Evolutionary conservation across 129 eudicot genomes (phyloP).

Genomic region (Deinandra increscens): DNA sequence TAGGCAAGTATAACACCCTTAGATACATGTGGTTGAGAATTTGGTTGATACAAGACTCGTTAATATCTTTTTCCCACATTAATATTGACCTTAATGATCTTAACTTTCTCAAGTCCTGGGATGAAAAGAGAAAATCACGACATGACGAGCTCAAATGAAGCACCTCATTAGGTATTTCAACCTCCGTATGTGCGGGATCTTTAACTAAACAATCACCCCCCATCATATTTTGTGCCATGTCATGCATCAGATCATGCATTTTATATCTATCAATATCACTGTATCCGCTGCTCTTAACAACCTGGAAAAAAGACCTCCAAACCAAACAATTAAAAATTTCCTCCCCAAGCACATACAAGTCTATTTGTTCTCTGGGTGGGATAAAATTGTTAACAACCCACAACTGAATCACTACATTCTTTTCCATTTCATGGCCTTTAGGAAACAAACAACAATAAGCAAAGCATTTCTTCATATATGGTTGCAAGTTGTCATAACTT

Average conservation of each 20-base stretch:
- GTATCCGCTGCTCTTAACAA: neutral
- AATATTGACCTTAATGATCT: no score
- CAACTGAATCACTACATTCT: neutral
- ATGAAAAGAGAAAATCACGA: neutral
- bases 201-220: neutral
- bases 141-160: slow-evolving; percentile 21
- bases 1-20: no score
- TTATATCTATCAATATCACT: neutral
- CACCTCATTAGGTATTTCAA: slow-evolving; percentile 8
- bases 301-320: slow-evolving; percentile 36
- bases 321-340: slow-evolving; percentile 1
- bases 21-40: no score
- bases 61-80: no score
- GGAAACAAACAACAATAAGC: slow-evolving; percentile 32
- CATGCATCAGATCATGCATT: slow-evolving; percentile 19
- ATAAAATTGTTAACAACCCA: neutral
- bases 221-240: neutral
- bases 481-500: no score
- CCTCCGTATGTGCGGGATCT: slow-evolving; percentile 10
- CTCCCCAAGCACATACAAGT: no score
- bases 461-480: slow-evolving; percentile 1
- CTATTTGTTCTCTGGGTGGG: neutral
- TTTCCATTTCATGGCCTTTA: neutral
- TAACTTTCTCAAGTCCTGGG: no score
- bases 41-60: no score